Evolutionary conservation across 495 filamentous ascomycete genomes (phyloP).

Genomic region (Trichoderma orchidacearum): DNA sequence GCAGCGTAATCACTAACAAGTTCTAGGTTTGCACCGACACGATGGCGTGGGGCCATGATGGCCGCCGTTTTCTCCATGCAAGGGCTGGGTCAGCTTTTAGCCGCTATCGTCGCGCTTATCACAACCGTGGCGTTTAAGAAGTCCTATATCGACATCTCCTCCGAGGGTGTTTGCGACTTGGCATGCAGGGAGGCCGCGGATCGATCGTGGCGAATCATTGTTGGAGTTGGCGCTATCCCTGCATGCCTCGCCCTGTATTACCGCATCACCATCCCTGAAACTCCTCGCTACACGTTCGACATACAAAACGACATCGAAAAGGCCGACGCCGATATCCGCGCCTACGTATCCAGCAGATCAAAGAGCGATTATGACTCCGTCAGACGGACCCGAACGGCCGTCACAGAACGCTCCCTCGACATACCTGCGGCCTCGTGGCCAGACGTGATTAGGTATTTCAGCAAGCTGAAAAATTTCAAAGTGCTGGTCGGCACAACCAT

Average conservation of each 20-base stretch:
- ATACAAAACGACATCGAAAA: conserved; percentile 54
- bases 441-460: conserved; percentile 52
- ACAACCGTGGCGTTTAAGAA: conserved; percentile 57
- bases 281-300: conserved; percentile 69
- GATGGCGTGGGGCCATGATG: conserved; percentile 84
- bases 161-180: conserved; percentile 37
- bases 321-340: conserved; percentile 51
- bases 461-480: conserved; percentile 58
- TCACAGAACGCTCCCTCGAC: conserved; percentile 23
- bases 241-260: conserved; percentile 62
- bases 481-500: conserved; percentile 63
- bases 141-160: conserved; percentile 35
- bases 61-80: conserved; percentile 80
- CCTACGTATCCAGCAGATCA: conserved; percentile 41
- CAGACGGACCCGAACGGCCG: background rate
- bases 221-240: conserved; percentile 68
- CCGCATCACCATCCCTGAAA: conserved; percentile 70
- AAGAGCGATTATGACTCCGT: conserved; percentile 34
- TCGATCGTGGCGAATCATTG: conserved; percentile 70
- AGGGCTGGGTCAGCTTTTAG: conserved; percentile 60
- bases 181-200: conserved; percentile 58
- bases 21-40: conserved; percentile 60
- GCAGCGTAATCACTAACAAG: background rate
- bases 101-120: conserved; percentile 58
- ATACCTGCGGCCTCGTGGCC: conserved; percentile 50